phyloP scores from a whole-genome alignment of 1,139 yeast species.

The Arxiozyma heterogenica region DNA sequence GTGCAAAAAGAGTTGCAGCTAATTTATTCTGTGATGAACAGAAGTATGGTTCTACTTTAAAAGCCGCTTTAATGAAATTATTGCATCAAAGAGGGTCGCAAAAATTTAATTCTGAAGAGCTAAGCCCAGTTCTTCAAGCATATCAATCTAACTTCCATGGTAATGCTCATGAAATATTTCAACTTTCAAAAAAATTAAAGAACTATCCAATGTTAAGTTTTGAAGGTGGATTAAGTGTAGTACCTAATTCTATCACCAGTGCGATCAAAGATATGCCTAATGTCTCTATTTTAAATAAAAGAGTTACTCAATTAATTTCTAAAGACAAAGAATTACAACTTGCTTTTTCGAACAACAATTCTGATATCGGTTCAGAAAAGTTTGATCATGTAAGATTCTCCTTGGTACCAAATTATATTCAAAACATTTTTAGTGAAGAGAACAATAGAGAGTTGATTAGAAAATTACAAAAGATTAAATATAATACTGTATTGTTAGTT shows the following conservation, averaged over 20 bases:
- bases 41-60: slow-evolving; percentile 51
- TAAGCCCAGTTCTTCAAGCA: slow-evolving; percentile 6
- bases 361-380: slow-evolving; percentile 8
- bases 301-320: slow-evolving; percentile 12
- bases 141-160: slow-evolving; percentile 29
- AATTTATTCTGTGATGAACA: slow-evolving; percentile 47
- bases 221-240: slow-evolving; percentile 44
- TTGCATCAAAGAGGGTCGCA: slow-evolving; percentile 7
- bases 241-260: slow-evolving; percentile 38
- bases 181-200: slow-evolving; percentile 34
- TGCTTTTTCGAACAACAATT: slow-evolving; percentile 5
- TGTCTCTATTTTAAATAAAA: slow-evolving; percentile 34
- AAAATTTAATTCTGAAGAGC: slow-evolving; percentile 8
- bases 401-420: slow-evolving; percentile 36
- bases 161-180: slow-evolving; percentile 34
- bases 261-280: slow-evolving; percentile 35
- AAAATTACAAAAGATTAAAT: slow-evolving; percentile 32
- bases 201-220: slow-evolving; percentile 47
- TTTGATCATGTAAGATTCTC: slow-evolving; percentile 54
- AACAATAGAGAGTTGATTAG: slow-evolving; percentile 18
- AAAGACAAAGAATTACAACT: slow-evolving; percentile 13
- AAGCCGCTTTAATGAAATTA: slow-evolving; percentile 28
- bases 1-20: slow-evolving; percentile 53
- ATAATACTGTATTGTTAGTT: slow-evolving; percentile 50
- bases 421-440: slow-evolving; percentile 12